Conservation (phyloP, 345 rosid species). For the Excoecaria agallocha region DNA sequence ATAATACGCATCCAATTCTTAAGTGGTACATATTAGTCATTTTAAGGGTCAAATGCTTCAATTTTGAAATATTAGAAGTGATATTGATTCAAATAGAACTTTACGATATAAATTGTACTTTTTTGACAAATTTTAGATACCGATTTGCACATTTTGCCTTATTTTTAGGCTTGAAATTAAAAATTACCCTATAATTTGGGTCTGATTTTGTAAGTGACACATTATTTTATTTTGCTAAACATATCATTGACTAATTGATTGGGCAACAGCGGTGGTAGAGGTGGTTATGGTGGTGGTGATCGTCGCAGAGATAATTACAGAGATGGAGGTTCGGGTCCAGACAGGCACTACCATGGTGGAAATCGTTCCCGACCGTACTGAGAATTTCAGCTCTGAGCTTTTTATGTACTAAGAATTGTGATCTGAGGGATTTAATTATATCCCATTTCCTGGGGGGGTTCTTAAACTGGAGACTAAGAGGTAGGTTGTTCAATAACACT, state of each 20-base stretch:
- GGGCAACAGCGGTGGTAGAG: slow-evolving; percentile 66
- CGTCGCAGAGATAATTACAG: slow-evolving; percentile 74
- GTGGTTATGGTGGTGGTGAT: slow-evolving; percentile 86
- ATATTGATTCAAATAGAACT: no score
- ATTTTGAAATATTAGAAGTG: no score
- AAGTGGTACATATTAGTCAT: no score
- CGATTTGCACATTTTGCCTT: no score
- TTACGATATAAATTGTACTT: no score
- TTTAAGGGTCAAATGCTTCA: no score
- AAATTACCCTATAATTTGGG: no score
- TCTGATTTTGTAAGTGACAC: no score
- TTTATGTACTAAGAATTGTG: slow-evolving; percentile 65
- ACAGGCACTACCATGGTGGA: slow-evolving; percentile 80
- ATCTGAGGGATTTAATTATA: slow-evolving; percentile 43
- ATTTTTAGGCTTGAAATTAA: no score
- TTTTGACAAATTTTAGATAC: no score
- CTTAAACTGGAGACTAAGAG: slow-evolving; percentile 69
- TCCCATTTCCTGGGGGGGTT: slow-evolving; percentile 52
- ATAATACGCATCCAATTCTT: no score
- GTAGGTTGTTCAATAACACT: slow-evolving; percentile 61
- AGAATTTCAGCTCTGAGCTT: slow-evolving; percentile 33
- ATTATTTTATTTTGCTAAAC: background rate
- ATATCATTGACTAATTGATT: slow-evolving; percentile 20
- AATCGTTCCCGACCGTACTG: slow-evolving; percentile 93
- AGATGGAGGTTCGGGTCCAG: slow-evolving; percentile 83